Conservation (phyloP, 345 rosid species). For the Salix suchowensis region DNA sequence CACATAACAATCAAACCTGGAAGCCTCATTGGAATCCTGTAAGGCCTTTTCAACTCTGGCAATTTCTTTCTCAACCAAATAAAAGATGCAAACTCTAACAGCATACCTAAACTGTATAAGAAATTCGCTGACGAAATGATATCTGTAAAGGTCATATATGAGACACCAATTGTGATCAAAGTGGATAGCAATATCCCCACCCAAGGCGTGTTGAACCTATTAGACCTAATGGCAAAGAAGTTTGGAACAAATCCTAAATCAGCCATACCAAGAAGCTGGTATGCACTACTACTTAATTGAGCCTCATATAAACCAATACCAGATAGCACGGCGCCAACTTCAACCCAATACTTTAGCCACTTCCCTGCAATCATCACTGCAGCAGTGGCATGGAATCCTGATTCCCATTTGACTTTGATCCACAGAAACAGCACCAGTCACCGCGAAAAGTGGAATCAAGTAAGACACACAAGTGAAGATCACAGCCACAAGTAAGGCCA, state of each 20-base stretch:
- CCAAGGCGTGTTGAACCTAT: slow-evolving; percentile 78
- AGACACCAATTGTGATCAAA: slow-evolving; percentile 43
- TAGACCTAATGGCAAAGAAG: slow-evolving; percentile 46
- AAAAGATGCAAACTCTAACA: slow-evolving; percentile 64
- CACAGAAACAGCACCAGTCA: slow-evolving; percentile 57
- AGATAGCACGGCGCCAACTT: slow-evolving; percentile 66
- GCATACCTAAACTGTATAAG: slow-evolving; percentile 72
- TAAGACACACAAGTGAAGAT: slow-evolving; percentile 77
- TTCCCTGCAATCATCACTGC: slow-evolving; percentile 71
- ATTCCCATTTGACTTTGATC: slow-evolving; percentile 56
- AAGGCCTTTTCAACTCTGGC: slow-evolving; percentile 54
- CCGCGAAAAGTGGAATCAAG: slow-evolving; percentile 73
- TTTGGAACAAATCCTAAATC: slow-evolving; percentile 56
- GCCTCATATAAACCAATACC: slow-evolving; percentile 77
- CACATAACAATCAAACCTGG: slow-evolving; percentile 53
- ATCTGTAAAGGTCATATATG: slow-evolving; percentile 49
- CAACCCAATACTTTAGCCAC: slow-evolving; percentile 74
- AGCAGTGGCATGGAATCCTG: slow-evolving; percentile 69
- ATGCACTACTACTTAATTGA: slow-evolving; percentile 69
- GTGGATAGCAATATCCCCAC: slow-evolving; percentile 55
- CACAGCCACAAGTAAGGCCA: slow-evolving; percentile 58
- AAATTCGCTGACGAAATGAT: slow-evolving; percentile 64
- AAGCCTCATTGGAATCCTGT: slow-evolving; percentile 46
- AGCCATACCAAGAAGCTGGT: slow-evolving; percentile 79
- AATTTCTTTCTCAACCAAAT: slow-evolving; percentile 57